Base-by-base conservation (phyloP, 108 stramenopile species). In the Cylindrotheca fusiformis region DNA sequence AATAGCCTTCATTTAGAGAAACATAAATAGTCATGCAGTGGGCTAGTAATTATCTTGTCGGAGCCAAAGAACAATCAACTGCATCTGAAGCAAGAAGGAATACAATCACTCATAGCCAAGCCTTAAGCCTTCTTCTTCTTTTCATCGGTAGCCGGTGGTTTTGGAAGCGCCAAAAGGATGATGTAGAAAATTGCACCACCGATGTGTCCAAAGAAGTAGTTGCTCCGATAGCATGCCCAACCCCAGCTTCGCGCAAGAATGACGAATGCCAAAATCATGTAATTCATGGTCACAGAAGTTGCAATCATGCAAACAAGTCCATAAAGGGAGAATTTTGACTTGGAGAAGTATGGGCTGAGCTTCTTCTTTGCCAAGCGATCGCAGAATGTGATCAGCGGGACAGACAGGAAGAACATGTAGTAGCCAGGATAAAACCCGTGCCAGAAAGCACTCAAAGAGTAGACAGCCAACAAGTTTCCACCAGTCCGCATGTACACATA, bases 381-480 rank as follows among this genome's bases (percentile, higher is more conserved):
- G 50, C 85, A 86, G 48, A 86, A 69, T 30, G 94, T 81, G 25
- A 86, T 30, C 29, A 95, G 48, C 23, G 94, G 94, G 48, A 95
- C 82, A n/a, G 87, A 88, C 52, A 96, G 46, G 81, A 96, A 96
- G 67, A 96, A 96, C 25, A 96, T 56, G 81, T 95, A 96, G 81
- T 97, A 97, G 2, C 97, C 97, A 3, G 97, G 97, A 78, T 97
- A 97, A 68, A 97, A 96, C 17, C 97, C 97, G 67, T 97, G 97
- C 97, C 97, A 97, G 73, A 97, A 93, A 17, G 97, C 95, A 52
- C 83, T 85, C 73, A 94, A 79, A 45, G 82, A 79, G 66, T 97
- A 97, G 8, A 94, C 95, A 41, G 93, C 93, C 52, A 82, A 52
- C 6, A 92, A 74, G 48, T 72, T 81, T 22, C 90, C 88, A 22